Evolutionary conservation across 768 basidiomycete genomes (phyloP).

Genomic region (Asterophora parasitica): DNA sequence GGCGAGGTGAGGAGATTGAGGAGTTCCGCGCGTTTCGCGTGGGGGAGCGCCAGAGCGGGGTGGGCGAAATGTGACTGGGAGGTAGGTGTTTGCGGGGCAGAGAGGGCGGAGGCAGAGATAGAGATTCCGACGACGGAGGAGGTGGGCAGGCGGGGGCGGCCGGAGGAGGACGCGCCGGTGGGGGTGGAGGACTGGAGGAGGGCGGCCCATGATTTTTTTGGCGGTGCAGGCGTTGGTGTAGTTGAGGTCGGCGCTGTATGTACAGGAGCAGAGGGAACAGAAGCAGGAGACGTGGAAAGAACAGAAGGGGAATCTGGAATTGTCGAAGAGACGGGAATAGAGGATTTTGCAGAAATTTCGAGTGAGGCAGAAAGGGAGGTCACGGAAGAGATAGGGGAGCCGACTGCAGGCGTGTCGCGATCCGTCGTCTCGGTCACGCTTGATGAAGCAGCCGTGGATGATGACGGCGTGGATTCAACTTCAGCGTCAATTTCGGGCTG

Average conservation of each 20-base stretch:
- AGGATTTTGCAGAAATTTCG: constrained; percentile 18
- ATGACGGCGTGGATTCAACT: constrained; percentile 4
- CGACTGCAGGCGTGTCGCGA: constrained; percentile 45
- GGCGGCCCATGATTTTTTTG: constrained; percentile 77
- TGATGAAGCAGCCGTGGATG: constrained; percentile 38
- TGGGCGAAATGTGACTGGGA: constrained; percentile 23
- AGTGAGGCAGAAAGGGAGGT: constrained; percentile 41
- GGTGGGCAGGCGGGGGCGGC: constrained; percentile 49
- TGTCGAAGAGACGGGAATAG: neutral
- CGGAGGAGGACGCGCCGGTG: constrained; percentile 27
- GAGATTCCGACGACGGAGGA: constrained; percentile 75
- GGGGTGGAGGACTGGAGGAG: constrained; percentile 49
- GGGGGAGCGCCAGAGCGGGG: constrained; percentile 25
- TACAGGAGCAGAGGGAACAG: constrained; percentile 5
- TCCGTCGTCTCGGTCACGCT: constrained; percentile 47
- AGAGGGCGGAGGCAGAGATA: constrained; percentile 45
- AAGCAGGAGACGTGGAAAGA: neutral
- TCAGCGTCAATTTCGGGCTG: neutral
- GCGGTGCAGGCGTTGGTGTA: constrained; percentile 24
- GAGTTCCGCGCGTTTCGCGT: constrained; percentile 44
- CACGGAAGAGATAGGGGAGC: constrained; percentile 55
- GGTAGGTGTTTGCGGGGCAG: constrained; percentile 19
- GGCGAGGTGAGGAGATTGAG: constrained; percentile 48
- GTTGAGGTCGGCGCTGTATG: constrained; percentile 2
- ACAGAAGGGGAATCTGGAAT: neutral